These are phyloP conservation scores for Cadophora luteo-olivacea DNA, from an alignment of 2,329 filamentous ascomycete genomes.

Conservation along the genomic window DNA sequence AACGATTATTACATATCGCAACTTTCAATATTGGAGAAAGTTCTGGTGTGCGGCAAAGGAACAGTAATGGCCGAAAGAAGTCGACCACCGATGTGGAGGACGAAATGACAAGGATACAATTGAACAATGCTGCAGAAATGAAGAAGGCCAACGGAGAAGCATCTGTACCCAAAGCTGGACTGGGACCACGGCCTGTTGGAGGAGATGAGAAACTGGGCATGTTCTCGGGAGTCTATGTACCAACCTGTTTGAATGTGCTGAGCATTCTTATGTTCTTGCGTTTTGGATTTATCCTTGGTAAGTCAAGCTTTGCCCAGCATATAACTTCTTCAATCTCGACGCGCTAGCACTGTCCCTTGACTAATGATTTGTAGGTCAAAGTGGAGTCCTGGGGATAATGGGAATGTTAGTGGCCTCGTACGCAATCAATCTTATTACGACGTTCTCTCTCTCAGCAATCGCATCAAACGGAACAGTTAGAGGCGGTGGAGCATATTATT, in stretches of 20 bases:
- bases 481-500: constrained; percentile 86
- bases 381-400: constrained; percentile 80
- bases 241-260: constrained; percentile 86
- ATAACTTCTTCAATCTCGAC: background rate
- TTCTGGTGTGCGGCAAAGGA: constrained; percentile 24
- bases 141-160: constrained; percentile 43
- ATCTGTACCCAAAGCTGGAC: constrained; percentile 47
- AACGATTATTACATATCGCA: constrained; percentile 33
- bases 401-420: constrained; percentile 80
- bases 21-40: constrained; percentile 24
- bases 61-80: constrained; percentile 24
- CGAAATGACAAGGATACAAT: constrained; percentile 30
- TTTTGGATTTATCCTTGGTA: constrained; percentile 82
- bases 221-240: constrained; percentile 83
- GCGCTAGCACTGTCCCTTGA: background rate
- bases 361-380: constrained; percentile 52
- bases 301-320: background rate
- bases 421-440: constrained; percentile 81
- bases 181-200: constrained; percentile 48
- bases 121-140: constrained; percentile 37
- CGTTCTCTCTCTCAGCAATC: constrained; percentile 85
- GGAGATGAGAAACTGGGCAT: constrained; percentile 71
- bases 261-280: constrained; percentile 93
- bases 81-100: constrained; percentile 28
- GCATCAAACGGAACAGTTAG: constrained; percentile 89